These are phyloP conservation scores for Knufia petricola DNA, from an alignment of 2,329 filamentous ascomycete genomes.

Conservation along the genomic window DNA sequence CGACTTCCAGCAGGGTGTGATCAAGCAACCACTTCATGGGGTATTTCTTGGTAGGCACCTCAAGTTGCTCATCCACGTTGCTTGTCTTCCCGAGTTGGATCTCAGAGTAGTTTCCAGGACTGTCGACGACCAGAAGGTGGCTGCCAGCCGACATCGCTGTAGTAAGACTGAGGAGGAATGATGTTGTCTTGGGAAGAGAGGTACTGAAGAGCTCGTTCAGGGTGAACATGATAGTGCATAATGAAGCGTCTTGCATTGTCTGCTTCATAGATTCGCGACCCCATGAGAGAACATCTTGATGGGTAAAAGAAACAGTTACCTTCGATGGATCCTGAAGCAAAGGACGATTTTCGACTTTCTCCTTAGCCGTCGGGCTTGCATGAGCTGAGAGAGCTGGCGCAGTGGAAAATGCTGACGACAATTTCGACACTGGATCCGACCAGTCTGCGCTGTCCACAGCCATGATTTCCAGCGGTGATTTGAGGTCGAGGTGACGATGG, in stretches of 20 bases:
- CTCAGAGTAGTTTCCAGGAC: slow-evolving; percentile 85
- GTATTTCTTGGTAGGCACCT: slow-evolving; percentile 53
- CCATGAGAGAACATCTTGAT: slow-evolving; percentile 41
- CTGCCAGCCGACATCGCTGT: slow-evolving; percentile 48
- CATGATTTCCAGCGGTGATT: slow-evolving; percentile 37
- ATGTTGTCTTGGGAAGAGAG: slow-evolving; percentile 64
- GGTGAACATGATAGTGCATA: slow-evolving; percentile 85
- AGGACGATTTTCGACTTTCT: slow-evolving; percentile 12
- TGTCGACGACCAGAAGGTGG: slow-evolving; percentile 77
- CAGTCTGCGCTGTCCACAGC: slow-evolving; percentile 81
- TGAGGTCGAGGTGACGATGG: slow-evolving; percentile 7
- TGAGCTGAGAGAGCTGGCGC: slow-evolving; percentile 17
- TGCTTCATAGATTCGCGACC: neutral
- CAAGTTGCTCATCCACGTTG: slow-evolving; percentile 1
- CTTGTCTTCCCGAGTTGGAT: slow-evolving; percentile 54
- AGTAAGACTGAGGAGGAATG: slow-evolving; percentile 62
- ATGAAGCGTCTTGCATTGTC: slow-evolving; percentile 27
- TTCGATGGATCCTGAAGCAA: slow-evolving; percentile 11
- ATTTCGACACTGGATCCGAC: slow-evolving; percentile 50
- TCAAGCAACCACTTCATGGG: slow-evolving; percentile 92
- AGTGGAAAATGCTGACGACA: slow-evolving; percentile 46
- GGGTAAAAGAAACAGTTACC: slow-evolving; percentile 36
- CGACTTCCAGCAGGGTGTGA: slow-evolving; percentile 56
- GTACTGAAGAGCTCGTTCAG: slow-evolving; percentile 87
- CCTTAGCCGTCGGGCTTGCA: slow-evolving; percentile 18